These are phyloP conservation scores for Endothia cerciana DNA, from an alignment of 2,329 filamentous ascomycete species.

Conservation along the genomic window DNA sequence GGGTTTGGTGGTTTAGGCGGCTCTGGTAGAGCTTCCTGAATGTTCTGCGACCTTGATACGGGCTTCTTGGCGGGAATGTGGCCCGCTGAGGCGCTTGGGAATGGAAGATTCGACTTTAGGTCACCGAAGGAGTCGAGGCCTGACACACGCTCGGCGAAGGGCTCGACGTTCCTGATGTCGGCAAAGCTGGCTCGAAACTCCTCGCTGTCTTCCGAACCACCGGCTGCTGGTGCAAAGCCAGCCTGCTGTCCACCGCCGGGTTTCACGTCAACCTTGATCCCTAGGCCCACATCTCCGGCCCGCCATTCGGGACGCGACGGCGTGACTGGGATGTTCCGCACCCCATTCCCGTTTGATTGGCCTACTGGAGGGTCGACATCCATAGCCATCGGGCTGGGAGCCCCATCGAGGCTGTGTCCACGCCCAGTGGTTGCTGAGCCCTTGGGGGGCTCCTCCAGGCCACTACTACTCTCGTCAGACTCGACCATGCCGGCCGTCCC, in stretches of 20 bases:
- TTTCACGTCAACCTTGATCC: conserved; percentile 33
- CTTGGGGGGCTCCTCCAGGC: conserved; percentile 38
- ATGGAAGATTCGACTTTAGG: conserved; percentile 60
- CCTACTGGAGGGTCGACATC: conserved; percentile 62
- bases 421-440: conserved; percentile 30
- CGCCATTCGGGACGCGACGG: conserved; percentile 64
- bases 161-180: conserved; percentile 60
- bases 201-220: conserved; percentile 60
- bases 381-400: conserved; percentile 62
- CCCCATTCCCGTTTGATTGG: conserved; percentile 37
- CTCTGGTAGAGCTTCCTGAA: conserved; percentile 45
- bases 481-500: conserved; percentile 51
- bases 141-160: conserved; percentile 50
- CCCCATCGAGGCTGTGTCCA: conserved; percentile 28
- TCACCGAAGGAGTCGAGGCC: conserved; percentile 60
- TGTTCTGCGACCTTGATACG: conserved; percentile 47
- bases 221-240: conserved; percentile 30
- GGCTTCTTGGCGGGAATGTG: conserved; percentile 41
- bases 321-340: conserved; percentile 61
- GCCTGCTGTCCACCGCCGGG: conserved; percentile 20
- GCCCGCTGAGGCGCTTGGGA: conserved; percentile 55
- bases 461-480: conserved; percentile 50
- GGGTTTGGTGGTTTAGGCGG: conserved; percentile 55
- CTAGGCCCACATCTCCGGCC: conserved; percentile 49
- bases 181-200: conserved; percentile 58